These are phyloP conservation scores for Zopfia rhizophila DNA, from an alignment of 2,329 filamentous ascomycete species.

Conservation along the genomic window DNA sequence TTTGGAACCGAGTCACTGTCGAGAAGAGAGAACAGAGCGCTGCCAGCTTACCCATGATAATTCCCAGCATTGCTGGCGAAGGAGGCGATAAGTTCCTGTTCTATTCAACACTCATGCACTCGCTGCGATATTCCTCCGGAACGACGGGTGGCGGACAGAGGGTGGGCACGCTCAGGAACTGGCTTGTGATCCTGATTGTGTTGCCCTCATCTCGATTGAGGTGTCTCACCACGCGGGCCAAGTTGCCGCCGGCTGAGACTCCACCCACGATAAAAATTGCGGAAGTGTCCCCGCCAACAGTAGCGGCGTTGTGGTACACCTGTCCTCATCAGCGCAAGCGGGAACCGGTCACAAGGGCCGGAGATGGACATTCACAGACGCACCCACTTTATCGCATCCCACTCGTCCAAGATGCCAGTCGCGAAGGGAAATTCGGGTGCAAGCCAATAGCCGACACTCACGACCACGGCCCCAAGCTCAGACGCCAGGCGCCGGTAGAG, in stretches of 20 bases:
- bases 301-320: conserved; percentile 25
- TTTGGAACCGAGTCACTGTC: no score
- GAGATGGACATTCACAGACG: no score
- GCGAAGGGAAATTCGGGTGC: no score
- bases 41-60: no score
- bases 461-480: no score
- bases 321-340: no score
- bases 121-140: conserved; percentile 49
- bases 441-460: no score
- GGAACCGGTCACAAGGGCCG: no score
- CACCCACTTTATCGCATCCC: no score
- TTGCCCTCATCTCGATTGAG: conserved; percentile 50
- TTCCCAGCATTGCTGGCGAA: not conserved
- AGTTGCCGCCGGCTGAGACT: conserved; percentile 60
- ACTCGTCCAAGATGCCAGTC: no score
- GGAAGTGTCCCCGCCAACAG: conserved; percentile 48
- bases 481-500: no score
- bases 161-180: conserved; percentile 55
- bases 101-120: conserved; percentile 49
- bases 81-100: conserved; percentile 10
- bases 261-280: conserved; percentile 60
- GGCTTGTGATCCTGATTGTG: conserved; percentile 51
- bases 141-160: conserved; percentile 49
- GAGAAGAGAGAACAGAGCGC: no score
- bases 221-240: conserved; percentile 56